Base-by-base conservation (phyloP, 805 yeast genomes). In the Spathaspora hagerdaliae region DNA sequence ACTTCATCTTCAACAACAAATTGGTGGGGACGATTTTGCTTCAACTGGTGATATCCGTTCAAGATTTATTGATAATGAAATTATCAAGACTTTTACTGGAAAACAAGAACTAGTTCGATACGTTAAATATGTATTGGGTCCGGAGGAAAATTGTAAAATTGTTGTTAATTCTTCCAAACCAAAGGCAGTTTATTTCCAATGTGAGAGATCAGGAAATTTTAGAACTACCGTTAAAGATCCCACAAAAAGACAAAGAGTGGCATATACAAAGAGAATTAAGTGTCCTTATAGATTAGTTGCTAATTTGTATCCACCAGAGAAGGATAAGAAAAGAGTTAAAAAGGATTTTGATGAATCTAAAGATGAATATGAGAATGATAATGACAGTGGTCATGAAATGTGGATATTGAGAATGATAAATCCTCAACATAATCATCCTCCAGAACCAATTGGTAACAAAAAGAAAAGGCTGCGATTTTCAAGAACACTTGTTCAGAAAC, bases 341-440 rank as follows among this genome's bases (percentile, higher is more conserved):
- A 51, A 49, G 19, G 63, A 57, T 42, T 52, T 57, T 31, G 47
- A 47, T 31, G 66, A 54, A 19, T 57, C 47, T 45, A 13, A 34
- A 31, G 29, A n/a, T 7, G 27, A 19, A 6, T 8, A 6, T 33
- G 39, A 41, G 39, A 51, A 44, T 44, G 53, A 49, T 38, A 51
- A 50, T 39, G 54, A 53, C 42, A 48, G 50, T 45, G 51, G 59
- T 36, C 62, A 58, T 24, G 75, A 71, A 52, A 67, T 69, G 66
- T 72, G 77, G 77, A 67, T 71, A 38, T 70, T 72, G 54, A 56
- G 75, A 45, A 72, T 72, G 77, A 71, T 72, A 43, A 69, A 67
- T 53, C 75, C 75, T 1, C 63, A 63, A 19, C 77, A 72, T 56
- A 72, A 72, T 54, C 77, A 72, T 53, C 61, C 75, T 1, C 68